phyloP scores from a whole-genome alignment of 2,329 filamentous ascomycete species.

The Zymoseptoria tritici region DNA sequence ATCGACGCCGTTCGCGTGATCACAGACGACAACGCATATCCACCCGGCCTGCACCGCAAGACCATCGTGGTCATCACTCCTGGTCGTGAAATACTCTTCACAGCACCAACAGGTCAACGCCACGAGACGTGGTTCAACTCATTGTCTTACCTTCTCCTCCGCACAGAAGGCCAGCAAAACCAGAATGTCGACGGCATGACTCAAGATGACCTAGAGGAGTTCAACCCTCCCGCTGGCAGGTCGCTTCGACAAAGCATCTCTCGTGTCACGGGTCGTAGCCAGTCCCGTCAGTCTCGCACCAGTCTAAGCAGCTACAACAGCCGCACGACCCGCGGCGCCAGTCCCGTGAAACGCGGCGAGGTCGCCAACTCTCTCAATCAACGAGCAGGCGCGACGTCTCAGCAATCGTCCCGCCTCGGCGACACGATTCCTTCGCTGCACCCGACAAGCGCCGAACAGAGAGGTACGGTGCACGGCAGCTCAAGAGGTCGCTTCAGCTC shows the following conservation, averaged over 20 bases:
- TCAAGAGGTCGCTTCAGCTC: constrained; percentile 22
- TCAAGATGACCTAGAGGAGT: constrained; percentile 60
- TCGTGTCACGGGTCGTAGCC: constrained; percentile 45
- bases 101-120: constrained; percentile 82
- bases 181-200: constrained; percentile 51
- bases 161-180: constrained; percentile 48
- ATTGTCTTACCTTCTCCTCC: constrained; percentile 80
- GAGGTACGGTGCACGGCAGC: constrained; percentile 7
- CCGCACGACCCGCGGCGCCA: constrained; percentile 58
- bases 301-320: constrained; percentile 36
- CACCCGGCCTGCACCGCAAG: constrained; percentile 89
- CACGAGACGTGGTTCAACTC: constrained; percentile 99
- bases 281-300: constrained; percentile 23
- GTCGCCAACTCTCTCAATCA: constrained; percentile 4
- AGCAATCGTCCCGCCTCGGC: constrained; percentile 5
- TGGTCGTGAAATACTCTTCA: constrained; percentile 85
- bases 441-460: background rate
- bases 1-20: constrained; percentile 92
- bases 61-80: constrained; percentile 86
- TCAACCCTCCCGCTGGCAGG: constrained; percentile 56
- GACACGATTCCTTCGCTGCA: constrained; percentile 3
- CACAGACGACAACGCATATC: constrained; percentile 89
- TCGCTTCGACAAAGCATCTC: constrained; percentile 43
- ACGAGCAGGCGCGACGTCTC: background rate
- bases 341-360: constrained; percentile 40